Base-by-base conservation (phyloP, 2,329 filamentous ascomycete species). In the Setomelanomma holmii region DNA sequence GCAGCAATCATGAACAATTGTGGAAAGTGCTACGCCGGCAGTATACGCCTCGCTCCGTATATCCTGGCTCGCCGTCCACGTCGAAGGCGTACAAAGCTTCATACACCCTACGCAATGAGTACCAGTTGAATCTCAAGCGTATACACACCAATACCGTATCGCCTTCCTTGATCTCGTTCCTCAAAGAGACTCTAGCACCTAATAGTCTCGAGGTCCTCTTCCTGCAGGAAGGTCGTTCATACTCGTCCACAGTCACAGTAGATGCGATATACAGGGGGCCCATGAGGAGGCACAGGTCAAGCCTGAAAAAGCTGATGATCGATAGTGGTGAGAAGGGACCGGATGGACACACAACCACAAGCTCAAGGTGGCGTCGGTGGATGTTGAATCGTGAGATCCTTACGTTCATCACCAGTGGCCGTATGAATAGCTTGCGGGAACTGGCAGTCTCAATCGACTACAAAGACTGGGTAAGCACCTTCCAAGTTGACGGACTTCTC, bases 121-220 rank as follows among this genome's bases (percentile, higher is more conserved):
- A 76, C 33, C 60, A 66, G 22, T 78, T 95, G 10, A 84, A 83
- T 4, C 76, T 95, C 45, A 92, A 88, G 73, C 84, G 87, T 58
- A 82, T 95, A 12, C 89, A 93, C 65, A 91, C 89, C 1, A 89
- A 95, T 72, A 82, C 81, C 11, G 87, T 89, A 2, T 89, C 89
- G 1, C 78, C 83, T 6, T 80, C 87, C 20, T 76, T 95, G 14
- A 85, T 95, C 47, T 80, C 81, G 1, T 93, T 95, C 67, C 79
- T 95, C 56, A 90, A 88, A 63, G 89, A 93, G 55, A 88, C 89
- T 0, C 79, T 95, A 33, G 87, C 87, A 17, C 90, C 90, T 1
- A 90, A 95, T 70, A 89, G 85, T 22, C 78, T 95, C n/a, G 89
- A 95, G 72, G 86, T 86, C 7, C 79, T 95, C 8, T 92, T 92